These are phyloP conservation scores for Halophytophthora polymorphica DNA, from an alignment of 352 stramenopile genomes.

Conservation along the genomic window DNA sequence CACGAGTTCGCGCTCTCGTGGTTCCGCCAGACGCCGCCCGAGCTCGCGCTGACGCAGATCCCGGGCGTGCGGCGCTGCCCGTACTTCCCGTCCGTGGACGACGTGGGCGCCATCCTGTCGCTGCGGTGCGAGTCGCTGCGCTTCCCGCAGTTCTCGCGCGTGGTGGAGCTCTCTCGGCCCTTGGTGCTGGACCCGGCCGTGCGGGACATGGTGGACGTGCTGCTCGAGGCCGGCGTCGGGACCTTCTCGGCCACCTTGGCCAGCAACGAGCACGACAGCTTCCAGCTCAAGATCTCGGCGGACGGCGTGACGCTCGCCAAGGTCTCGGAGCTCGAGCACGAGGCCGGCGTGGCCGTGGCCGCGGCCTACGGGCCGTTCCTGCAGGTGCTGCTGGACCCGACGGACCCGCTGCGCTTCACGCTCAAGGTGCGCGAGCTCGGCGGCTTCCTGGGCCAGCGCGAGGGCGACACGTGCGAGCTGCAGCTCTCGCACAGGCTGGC, in stretches of 20 bases:
- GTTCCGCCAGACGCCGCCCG: conserved; percentile 54
- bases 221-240: conserved; percentile 62
- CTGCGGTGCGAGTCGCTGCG: conserved; percentile 62
- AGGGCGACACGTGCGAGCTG: conserved; percentile 60
- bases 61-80: conserved; percentile 48
- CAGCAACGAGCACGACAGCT: conserved; percentile 77
- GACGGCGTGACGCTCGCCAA: conserved; percentile 59
- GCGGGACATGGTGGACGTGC: conserved; percentile 63
- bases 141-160: conserved; percentile 51
- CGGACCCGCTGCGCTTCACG: conserved; percentile 60
- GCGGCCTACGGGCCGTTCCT: conserved; percentile 53
- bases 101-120: conserved; percentile 55
- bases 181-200: conserved; percentile 63
- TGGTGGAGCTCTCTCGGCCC: conserved; percentile 47
- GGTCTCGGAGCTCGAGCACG: conserved; percentile 67
- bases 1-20: conserved; percentile 62
- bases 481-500: conserved; percentile 39
- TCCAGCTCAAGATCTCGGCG: conserved; percentile 73
- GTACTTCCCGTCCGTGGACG: conserved; percentile 73
- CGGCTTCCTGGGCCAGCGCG: conserved; percentile 58
- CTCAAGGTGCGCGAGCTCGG: conserved; percentile 79
- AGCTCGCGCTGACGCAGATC: conserved; percentile 63
- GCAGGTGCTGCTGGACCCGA: conserved; percentile 70
- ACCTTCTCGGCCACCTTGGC: conserved; percentile 79
- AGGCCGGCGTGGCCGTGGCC: conserved; percentile 58